Evolutionary conservation across 2,329 filamentous ascomycete genomes (phyloP).

Genomic region (Colletotrichum tofieldiae): DNA sequence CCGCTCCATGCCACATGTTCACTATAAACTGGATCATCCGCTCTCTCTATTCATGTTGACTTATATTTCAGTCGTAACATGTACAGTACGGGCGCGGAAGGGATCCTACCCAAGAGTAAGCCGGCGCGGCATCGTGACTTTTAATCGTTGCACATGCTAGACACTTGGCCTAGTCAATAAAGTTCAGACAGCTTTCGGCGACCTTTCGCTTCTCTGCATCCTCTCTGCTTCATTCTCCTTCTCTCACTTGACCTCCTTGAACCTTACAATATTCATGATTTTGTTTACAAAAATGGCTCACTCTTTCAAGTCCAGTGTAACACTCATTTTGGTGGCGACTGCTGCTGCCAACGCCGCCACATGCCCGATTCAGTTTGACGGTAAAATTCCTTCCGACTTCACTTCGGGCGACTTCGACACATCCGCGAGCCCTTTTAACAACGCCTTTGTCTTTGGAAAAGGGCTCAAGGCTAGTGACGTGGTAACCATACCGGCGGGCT

Average conservation of each 20-base stretch:
- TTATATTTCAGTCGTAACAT: background rate
- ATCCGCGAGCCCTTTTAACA: constrained; percentile 62
- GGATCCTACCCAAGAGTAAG: background rate
- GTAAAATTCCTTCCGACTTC: constrained; percentile 58
- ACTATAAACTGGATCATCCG: background rate
- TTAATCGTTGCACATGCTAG: background rate
- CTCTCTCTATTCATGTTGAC: background rate
- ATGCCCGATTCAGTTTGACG: constrained; percentile 62
- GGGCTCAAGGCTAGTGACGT: constrained; percentile 66
- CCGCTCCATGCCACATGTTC: background rate
- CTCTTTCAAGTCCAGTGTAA: background rate
- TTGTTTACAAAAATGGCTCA: background rate
- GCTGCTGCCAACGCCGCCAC: constrained; percentile 36
- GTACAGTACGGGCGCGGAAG: background rate
- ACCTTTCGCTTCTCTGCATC: no score
- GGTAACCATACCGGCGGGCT: constrained; percentile 60
- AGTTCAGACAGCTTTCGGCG: background rate
- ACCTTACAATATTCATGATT: background rate
- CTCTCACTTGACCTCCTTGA: background rate
- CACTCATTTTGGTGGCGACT: constrained; percentile 1
- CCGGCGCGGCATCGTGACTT: background rate
- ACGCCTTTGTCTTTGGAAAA: constrained; percentile 67
- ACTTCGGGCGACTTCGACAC: constrained; percentile 58
- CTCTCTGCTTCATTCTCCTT: no score
- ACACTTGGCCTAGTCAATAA: background rate